Conservation (phyloP, 2,329 filamentous ascomycete species). For the Coniella lustricola region DNA sequence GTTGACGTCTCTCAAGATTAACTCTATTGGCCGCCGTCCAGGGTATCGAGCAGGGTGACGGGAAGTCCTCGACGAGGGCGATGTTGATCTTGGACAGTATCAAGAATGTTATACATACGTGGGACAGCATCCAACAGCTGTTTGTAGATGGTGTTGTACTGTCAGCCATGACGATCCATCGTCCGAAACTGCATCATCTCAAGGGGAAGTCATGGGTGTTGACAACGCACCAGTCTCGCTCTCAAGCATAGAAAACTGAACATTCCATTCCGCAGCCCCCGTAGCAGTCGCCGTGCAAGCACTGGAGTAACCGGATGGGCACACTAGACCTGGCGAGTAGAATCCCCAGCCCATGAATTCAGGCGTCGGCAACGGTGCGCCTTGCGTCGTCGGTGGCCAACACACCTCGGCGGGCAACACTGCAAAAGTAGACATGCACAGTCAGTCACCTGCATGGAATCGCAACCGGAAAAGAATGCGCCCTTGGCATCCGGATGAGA, state of each 20-base stretch:
- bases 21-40: too few species aligned
- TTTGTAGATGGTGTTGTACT: too few species aligned
- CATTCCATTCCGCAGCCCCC: not conserved
- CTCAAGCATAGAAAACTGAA: slow-evolving; percentile 1
- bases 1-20: too few species aligned
- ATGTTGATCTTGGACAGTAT: too few species aligned
- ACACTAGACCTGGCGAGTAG: slow-evolving; percentile 3
- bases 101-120: not conserved
- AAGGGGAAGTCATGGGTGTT: not conserved
- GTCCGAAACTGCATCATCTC: too few species aligned
- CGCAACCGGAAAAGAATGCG: too few species aligned
- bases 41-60: too few species aligned
- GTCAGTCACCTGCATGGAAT: not conserved
- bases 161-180: not conserved
- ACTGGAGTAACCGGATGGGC: not conserved
- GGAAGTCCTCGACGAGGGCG: too few species aligned
- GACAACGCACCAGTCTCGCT: slow-evolving; percentile 1
- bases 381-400: slow-evolving; percentile 4
- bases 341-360: slow-evolving; percentile 2
- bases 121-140: not conserved
- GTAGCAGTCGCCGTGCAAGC: slow-evolving; percentile 3
- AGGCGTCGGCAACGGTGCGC: not conserved
- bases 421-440: not conserved
- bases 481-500: too few species aligned
- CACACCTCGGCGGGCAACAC: not conserved